Conservation (phyloP, 768 basidiomycete genomes). For the Goffeauzyma gilvescens region DNA sequence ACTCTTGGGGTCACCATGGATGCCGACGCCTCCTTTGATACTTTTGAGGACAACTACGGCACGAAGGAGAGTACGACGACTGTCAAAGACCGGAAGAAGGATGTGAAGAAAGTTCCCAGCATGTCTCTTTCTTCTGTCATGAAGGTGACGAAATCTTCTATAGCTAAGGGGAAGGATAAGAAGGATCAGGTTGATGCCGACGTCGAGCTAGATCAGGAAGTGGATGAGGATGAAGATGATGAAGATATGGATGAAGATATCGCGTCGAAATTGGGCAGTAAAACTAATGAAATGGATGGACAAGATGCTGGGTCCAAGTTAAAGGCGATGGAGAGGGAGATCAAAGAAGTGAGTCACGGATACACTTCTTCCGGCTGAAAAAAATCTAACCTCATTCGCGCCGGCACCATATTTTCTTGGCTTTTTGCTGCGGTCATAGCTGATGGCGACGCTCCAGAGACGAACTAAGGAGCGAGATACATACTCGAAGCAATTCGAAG, state of each 20-base stretch:
- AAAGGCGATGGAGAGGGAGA: not conserved
- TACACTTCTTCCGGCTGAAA: too few relatives aligned
- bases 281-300: not conserved
- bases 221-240: not conserved
- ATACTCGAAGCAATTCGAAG: slow-evolving; percentile 17
- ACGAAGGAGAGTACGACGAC: too few relatives aligned
- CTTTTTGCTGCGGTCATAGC: not conserved
- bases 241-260: not conserved
- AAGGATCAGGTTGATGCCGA: not conserved
- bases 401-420: not conserved
- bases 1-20: too few relatives aligned
- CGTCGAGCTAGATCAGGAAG: not conserved
- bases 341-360: not conserved
- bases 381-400: too few relatives aligned
- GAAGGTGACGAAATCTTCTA: too few relatives aligned
- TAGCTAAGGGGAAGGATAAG: too few relatives aligned
- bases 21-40: too few relatives aligned
- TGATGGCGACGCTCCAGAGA: slow-evolving; percentile 4
- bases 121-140: too few relatives aligned
- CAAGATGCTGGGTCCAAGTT: not conserved
- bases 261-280: not conserved
- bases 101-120: too few relatives aligned
- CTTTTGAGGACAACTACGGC: too few relatives aligned
- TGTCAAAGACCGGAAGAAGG: too few relatives aligned
- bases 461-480: slow-evolving; percentile 20